Evolutionary conservation across 1,284 basidiomycete species (phyloP), one percentile per base, ranked within the genome.

Genomic region (Cutaneotrichosporon sp.): DNA sequence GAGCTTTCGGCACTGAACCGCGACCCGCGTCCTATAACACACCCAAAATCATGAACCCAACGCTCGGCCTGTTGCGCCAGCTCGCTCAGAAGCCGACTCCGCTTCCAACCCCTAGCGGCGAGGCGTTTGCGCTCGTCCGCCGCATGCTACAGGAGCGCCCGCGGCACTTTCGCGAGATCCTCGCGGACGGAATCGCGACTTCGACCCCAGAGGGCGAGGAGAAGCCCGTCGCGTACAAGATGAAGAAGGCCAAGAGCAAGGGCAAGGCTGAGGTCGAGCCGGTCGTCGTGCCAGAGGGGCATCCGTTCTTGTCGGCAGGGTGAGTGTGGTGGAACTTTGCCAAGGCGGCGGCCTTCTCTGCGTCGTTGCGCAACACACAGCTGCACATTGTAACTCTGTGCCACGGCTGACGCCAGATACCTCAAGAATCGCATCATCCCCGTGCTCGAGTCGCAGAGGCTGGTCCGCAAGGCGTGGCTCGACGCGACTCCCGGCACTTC

Each of bases 341-440:
- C 2, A 49, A 16, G 42, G 2, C 18, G 42, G 42, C 2, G 9
- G 34, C 34, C 8, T 36, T 36, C 34, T 1, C 5, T 36, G 34
- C 5, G 34, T 13, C 34, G 34, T 36, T 36, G 34, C 11, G 34
- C 34, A 13, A 13, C 34, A 13, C 13, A 51, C 3, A 26, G 26
- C 26, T 26, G 34, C 16, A 7, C 46, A 18, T 47, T 22, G 18
- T 6, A 34, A 9, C 34, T 31, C 8, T 6, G 22, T 8, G n/a
- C 40, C 6, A 57, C 30, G n/a, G 47, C 60, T 65, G 16, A 68
- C 67, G 2, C 38, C 63, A 80, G 79, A 2, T 76, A 67, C 68
- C 63, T 80, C 22, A 80, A 80, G 67, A 68, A 65, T 11, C 73
- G 72, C 21, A 72, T 80, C 47, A 65, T 80, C 4, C 72, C 75